Evolutionary conservation across 768 basidiomycete genomes (phyloP).

Genomic region (Lyophyllum atratum): DNA sequence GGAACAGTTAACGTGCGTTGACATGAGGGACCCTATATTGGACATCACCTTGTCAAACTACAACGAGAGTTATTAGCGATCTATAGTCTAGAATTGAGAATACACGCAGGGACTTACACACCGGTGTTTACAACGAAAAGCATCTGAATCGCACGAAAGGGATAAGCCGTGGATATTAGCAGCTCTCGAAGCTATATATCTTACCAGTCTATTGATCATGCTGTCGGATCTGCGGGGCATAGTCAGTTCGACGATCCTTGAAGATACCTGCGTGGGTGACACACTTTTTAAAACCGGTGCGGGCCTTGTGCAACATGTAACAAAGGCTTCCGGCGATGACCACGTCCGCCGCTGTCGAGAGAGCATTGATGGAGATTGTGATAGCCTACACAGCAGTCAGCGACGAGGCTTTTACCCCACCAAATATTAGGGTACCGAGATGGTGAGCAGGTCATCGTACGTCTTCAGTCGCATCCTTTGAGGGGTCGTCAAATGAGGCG

Average conservation of each 20-base stretch:
- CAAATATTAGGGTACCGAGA: conserved; percentile 29
- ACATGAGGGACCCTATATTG: neutral
- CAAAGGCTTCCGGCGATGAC: conserved; percentile 52
- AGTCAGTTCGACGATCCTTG: neutral
- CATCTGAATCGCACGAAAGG: conserved; percentile 32
- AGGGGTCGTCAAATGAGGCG: neutral
- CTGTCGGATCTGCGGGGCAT: conserved; percentile 40
- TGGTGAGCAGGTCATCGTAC: conserved; percentile 33
- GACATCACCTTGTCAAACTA: conserved; percentile 39
- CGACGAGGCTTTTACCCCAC: neutral
- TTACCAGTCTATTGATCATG: conserved; percentile 50
- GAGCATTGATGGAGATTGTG: conserved; percentile 52
- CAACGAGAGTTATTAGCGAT: conserved; percentile 3
- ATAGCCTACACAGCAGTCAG: conserved; percentile 32
- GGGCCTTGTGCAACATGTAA: conserved; percentile 43
- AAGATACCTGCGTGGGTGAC: neutral
- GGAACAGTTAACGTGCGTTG: neutral
- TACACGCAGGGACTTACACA: conserved; percentile 30
- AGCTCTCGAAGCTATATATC: conserved; percentile 5
- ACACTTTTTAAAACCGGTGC: conserved; percentile 55
- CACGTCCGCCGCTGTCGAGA: conserved; percentile 48
- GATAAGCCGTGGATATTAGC: neutral
- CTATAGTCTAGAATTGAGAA: neutral
- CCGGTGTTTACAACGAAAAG: conserved; percentile 58
- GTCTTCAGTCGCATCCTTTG: conserved; percentile 39